phyloP scores from a whole-genome alignment of 192 early-diverging fungal species.

The Coemansia sp. region DNA sequence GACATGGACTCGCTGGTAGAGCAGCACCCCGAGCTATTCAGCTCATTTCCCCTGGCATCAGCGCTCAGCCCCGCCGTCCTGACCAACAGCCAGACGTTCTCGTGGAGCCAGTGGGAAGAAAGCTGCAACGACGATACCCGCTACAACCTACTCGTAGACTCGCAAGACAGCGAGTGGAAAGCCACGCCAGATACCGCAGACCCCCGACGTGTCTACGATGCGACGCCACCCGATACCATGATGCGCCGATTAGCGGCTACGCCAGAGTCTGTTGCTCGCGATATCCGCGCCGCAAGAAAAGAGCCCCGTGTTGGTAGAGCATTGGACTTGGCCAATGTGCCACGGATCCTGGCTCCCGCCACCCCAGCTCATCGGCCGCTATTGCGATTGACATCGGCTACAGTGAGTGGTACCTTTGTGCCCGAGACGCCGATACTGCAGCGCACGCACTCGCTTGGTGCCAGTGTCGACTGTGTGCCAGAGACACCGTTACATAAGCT shows the following conservation, averaged over 20 bases:
- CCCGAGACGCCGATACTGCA: not conserved
- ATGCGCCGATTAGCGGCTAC: conserved; percentile 12
- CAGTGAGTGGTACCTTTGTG: not conserved
- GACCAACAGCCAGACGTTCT: conserved; percentile 10
- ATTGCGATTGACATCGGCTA: not conserved
- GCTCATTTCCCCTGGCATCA: conserved; percentile 1
- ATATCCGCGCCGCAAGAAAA: not conserved
- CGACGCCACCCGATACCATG: conserved; percentile 13
- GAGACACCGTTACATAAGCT: not conserved
- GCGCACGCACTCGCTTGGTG: not conserved
- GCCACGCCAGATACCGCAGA: not conserved
- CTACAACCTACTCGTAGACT: conserved; percentile 14
- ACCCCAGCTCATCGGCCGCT: not conserved
- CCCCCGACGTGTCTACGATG: not conserved
- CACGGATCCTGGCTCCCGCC: not conserved
- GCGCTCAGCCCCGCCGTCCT: not conserved
- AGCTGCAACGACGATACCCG: conserved; percentile 25
- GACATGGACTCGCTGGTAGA: conserved; percentile 11
- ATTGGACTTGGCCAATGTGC: not conserved
- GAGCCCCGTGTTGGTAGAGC: not conserved
- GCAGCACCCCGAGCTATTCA: conserved; percentile 22
- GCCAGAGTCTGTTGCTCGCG: conserved; percentile 16
- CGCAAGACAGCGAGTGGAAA: conserved; percentile 6
- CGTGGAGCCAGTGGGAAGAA: conserved; percentile 17
- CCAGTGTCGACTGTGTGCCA: not conserved